A percentile compares a stretch with the other conserved stretches of the same genome.
These are phyloP conservation scores for Globisporangium yorkense DNA, from an alignment of 352 stramenopile species.

Conservation along the genomic window DNA sequence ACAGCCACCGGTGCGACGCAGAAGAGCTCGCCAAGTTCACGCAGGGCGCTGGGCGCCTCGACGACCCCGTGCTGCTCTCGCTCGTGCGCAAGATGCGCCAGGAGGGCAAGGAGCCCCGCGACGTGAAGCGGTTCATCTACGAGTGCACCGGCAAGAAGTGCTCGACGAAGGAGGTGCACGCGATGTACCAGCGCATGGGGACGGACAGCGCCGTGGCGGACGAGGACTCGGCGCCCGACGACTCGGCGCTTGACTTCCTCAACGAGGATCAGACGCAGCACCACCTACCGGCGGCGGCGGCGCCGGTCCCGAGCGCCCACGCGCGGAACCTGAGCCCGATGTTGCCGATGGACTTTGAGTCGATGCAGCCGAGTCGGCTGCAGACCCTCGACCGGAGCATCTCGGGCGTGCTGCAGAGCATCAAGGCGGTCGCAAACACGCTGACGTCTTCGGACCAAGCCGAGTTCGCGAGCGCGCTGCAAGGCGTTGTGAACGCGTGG, in stretches of 20 bases:
- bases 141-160: constrained; percentile 7
- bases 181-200: constrained; percentile 4
- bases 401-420: not conserved
- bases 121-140: constrained; percentile 8
- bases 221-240: not conserved
- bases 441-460: not conserved
- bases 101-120: constrained; percentile 4
- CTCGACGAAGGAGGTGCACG: constrained; percentile 5
- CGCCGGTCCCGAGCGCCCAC: too few relatives aligned
- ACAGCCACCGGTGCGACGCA: constrained; percentile 5
- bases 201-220: not conserved
- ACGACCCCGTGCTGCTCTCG: constrained; percentile 9
- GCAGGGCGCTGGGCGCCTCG: constrained; percentile 1
- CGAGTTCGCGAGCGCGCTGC: not conserved
- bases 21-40: constrained; percentile 1
- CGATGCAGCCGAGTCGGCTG: not conserved
- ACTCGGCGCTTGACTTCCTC: not conserved
- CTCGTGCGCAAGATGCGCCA: constrained; percentile 6
- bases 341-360: not conserved
- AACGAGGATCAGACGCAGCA: not conserved
- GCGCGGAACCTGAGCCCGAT: not conserved
- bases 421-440: not conserved
- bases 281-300: not conserved
- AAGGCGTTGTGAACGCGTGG: not conserved
- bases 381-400: not conserved